Evolutionary conservation across 1,139 yeast genomes (phyloP), one percentile per base, ranked within the genome.

Genomic region (Saccharomyces uvarum): DNA sequence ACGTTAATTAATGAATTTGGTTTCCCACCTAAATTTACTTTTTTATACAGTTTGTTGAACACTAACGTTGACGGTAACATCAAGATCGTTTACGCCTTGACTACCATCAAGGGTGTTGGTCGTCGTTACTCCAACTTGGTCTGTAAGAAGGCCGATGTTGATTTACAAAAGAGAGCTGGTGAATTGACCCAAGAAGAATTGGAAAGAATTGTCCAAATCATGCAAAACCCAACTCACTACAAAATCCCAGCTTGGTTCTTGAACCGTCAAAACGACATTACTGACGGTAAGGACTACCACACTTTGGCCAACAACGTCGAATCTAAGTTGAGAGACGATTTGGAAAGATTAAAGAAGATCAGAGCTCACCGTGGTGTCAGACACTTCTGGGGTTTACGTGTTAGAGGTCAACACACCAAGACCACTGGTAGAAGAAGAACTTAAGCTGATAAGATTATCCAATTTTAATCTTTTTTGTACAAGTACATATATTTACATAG

Each of bases 11-110:
- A 54, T 51, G 13, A 32, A 27, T 16, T 46, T 31, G 47, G 26
- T 21, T 48, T 51, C 50, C 65, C 67, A 70, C 68, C 67, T 67
- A 67, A 58, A 58, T 70, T 54, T 24, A 4, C 6, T 4, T 24
- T 51, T 44, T 44, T 53, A 53, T 55, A 54, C 77, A 86, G 97
- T 90, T 88, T 93, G 83, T 90, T 93, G 83, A 93, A 95, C 88
- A 95, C 99, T 83, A 95, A 95, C 91, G 97, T 95, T 78, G 99
- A 95, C 81, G 99, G 99, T 87, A 90, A 95, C 89, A 91, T 91
- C 85, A 95, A 95, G 88, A 86, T 95, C 80, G 95, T 93, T 95
- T 95, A 90, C 88, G 99, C 99, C 79, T 84, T 95, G 83, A 91
- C 99, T 86, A 88, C 91, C 82, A 95, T 95, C 76, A 88, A 97